A percentile compares a stretch with the other conserved stretches of the same genome.
Evolutionary conservation across 176 grass and related monocot species (phyloP).

Genomic region (Zizania latifolia): DNA sequence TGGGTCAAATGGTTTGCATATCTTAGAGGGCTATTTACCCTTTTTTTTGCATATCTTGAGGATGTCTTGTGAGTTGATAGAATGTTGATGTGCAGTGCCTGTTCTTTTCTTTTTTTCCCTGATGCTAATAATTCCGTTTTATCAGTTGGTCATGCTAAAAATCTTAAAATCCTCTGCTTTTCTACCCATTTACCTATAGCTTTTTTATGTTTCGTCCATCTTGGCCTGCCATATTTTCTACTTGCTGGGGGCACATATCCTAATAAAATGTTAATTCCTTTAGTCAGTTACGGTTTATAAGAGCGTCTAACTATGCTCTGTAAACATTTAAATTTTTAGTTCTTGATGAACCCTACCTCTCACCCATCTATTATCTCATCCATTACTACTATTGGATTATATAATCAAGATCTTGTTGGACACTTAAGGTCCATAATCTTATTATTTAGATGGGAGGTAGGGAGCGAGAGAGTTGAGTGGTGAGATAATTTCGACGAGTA

Average conservation of each 20-base stretch:
- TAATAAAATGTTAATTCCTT: background rate
- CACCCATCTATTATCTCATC: background rate
- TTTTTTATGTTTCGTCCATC: background rate
- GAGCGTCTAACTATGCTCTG: background rate
- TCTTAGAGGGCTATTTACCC: constrained; percentile 16
- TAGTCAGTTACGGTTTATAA: background rate
- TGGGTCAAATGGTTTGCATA: background rate
- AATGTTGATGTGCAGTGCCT: background rate
- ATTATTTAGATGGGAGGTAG: background rate
- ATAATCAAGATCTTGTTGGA: too few species aligned
- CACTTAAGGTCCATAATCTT: background rate
- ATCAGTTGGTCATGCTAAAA: background rate
- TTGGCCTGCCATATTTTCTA: background rate
- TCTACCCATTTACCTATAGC: background rate
- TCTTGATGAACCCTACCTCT: background rate
- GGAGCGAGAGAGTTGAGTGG: background rate
- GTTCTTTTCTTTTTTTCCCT: background rate
- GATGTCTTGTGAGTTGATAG: background rate
- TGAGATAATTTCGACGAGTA: background rate
- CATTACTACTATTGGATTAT: background rate
- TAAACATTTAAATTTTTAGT: background rate
- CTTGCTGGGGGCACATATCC: background rate
- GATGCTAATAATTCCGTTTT: background rate
- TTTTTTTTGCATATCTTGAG: background rate
- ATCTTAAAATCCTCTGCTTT: background rate